phyloP scores from a whole-genome alignment of 2,329 filamentous ascomycete genomes.

The Trichophyton verrucosum region DNA sequence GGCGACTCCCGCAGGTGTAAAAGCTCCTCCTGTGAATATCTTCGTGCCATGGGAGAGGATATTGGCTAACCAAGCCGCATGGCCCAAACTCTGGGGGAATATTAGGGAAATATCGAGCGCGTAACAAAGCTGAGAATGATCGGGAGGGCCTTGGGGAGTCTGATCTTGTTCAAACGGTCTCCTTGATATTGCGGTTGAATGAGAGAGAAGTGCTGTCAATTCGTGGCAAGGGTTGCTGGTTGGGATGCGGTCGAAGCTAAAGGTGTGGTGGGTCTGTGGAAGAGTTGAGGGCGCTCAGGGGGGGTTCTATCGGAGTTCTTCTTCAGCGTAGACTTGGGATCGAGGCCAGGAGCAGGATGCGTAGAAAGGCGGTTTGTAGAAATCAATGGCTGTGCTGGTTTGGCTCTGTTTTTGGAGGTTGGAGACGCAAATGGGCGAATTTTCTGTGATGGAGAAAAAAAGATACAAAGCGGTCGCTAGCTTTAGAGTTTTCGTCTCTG shows the following conservation, averaged over 20 bases:
- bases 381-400: conserved; percentile 1
- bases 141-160: not conserved
- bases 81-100: not conserved
- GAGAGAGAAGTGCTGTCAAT: not conserved
- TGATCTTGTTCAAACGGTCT: not conserved
- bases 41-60: conserved; percentile 30
- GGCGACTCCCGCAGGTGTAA: conserved; percentile 67
- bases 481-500: conserved; percentile 2
- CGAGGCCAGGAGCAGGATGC: not conserved
- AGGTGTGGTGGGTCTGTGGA: not conserved
- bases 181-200: not conserved
- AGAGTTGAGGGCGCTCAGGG: not conserved
- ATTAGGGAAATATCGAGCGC: not conserved
- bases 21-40: conserved; percentile 68
- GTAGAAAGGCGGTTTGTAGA: not conserved
- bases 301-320: not conserved
- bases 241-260: conserved; percentile 1
- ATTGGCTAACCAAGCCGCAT: conserved; percentile 15
- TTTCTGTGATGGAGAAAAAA: not conserved
- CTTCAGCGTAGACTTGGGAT: not conserved
- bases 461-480: conserved; percentile 2
- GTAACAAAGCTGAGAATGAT: not conserved
- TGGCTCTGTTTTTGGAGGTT: not conserved
- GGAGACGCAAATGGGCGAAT: not conserved
- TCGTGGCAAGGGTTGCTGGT: conserved; percentile 3